Conservation (phyloP, 2,329 filamentous ascomycete species). For the Verticillium tricorpus region DNA sequence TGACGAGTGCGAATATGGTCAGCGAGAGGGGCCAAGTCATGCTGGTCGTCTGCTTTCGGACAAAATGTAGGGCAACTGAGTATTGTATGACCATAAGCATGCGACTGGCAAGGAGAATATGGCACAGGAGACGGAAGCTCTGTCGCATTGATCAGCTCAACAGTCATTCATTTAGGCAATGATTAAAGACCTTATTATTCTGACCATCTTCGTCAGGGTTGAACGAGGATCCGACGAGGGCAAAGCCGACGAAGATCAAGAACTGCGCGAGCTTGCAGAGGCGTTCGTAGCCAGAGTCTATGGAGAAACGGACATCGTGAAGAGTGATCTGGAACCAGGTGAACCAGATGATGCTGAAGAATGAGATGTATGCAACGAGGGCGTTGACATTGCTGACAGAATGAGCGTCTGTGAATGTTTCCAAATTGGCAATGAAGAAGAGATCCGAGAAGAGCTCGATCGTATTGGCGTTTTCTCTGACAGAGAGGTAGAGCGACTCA, state of each 20-base stretch:
- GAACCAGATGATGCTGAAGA: constrained; percentile 53
- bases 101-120: constrained; percentile 32
- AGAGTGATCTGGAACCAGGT: constrained; percentile 56
- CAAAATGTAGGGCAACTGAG: constrained; percentile 25
- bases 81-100: constrained; percentile 25
- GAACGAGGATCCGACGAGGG: constrained; percentile 43
- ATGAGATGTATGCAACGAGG: constrained; percentile 41
- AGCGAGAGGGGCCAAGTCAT: constrained; percentile 20
- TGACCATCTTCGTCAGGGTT: constrained; percentile 21
- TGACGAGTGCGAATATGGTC: constrained; percentile 24
- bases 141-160: not conserved
- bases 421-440: constrained; percentile 57
- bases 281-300: constrained; percentile 51
- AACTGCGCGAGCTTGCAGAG: constrained; percentile 49
- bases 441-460: constrained; percentile 56
- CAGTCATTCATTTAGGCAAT: not conserved
- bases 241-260: constrained; percentile 51
- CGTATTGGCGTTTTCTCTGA: constrained; percentile 40
- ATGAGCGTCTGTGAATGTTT: constrained; percentile 50
- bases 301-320: constrained; percentile 53
- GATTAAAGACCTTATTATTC: constrained; percentile 14
- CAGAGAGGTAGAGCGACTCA: not conserved
- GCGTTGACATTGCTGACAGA: constrained; percentile 43
- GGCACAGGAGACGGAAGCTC: constrained; percentile 35
- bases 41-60: constrained; percentile 19